These are phyloP conservation scores for Pilaira anomala DNA, from an alignment of 192 early-diverging fungal genomes.

Conservation along the genomic window DNA sequence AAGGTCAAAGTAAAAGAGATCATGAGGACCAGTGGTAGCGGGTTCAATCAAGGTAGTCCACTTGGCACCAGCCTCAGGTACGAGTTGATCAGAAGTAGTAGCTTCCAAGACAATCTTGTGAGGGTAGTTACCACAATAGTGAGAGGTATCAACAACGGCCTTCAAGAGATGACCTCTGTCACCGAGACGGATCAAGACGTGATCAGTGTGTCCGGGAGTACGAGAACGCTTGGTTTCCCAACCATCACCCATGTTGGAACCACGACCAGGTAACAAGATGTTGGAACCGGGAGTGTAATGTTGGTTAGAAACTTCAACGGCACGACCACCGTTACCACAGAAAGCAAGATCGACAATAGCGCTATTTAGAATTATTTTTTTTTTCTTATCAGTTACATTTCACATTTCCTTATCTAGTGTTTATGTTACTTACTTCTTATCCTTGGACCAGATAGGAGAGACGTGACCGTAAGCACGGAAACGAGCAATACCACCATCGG, in stretches of 20 bases:
- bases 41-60: constrained; percentile 60
- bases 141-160: constrained; percentile 84
- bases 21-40: constrained; percentile 61
- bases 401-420: background rate
- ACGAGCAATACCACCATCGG: constrained; percentile 80
- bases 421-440: constrained; percentile 32
- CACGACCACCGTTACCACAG: constrained; percentile 61
- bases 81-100: constrained; percentile 37
- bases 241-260: constrained; percentile 87
- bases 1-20: constrained; percentile 71
- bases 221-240: constrained; percentile 93
- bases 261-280: constrained; percentile 77
- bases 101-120: constrained; percentile 68
- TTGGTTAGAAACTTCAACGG: constrained; percentile 69
- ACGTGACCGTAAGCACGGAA: constrained; percentile 73
- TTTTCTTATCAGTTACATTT: background rate
- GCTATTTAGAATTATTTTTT: constrained; percentile 13
- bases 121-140: constrained; percentile 92
- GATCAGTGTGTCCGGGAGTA: constrained; percentile 72
- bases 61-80: constrained; percentile 43
- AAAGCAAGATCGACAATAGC: constrained; percentile 66
- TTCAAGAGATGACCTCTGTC: constrained; percentile 62
- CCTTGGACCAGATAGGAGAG: constrained; percentile 45
- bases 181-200: constrained; percentile 76
- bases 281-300: constrained; percentile 85